Evolutionary conservation across 306 rosid species (phyloP), one percentile per base, ranked within the genome.

Genomic region (Rubus parviflorus): DNA sequence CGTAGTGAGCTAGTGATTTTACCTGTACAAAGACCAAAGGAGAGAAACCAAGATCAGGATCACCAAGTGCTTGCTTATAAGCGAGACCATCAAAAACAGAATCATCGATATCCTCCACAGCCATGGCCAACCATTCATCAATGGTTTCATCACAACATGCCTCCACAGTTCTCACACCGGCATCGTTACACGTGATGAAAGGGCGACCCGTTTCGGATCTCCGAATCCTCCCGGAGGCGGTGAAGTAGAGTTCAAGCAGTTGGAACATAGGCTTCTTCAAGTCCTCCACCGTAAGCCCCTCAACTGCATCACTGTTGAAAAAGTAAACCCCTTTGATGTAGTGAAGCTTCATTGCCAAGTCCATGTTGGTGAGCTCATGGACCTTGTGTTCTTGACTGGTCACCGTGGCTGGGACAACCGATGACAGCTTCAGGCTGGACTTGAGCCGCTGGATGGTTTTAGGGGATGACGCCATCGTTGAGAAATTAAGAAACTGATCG

Each of bases 1-100:
- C n/a, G n/a, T n/a, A n/a, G 9, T 61, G 42, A 30, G 67, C 19
- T 25, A 30, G 43, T 35, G 19, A 25, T 61, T 61, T 35, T 74
- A 93, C 94, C 96, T 91, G 93, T 5, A 94, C 40, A 60, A 87
- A 85, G 15, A 87, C 93, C 5, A 94, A 85, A 77, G 98, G 98
- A 40, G 94, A 87, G 80, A 87, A 89, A 2, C 81, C 84, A 75
- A 94, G 84, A 75, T 90, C 94, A 66, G 97, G 98, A n/a, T 61
- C 67, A 61, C 96, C 94, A 63, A 94, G 87, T 6, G 78, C 85
- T 8, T 84, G 91, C 67, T 77, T 75, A 38, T 82, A 87, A 49
- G 82, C 88, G 3, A 91, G 86, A 6, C 77, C 68, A 16, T 46
- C 77, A 6, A 77, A 74, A 6, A 72, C 38, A 7, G 75, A 52